Base-by-base conservation (phyloP, 495 filamentous ascomycete genomes). In the Penicillium psychrofluorescens region DNA sequence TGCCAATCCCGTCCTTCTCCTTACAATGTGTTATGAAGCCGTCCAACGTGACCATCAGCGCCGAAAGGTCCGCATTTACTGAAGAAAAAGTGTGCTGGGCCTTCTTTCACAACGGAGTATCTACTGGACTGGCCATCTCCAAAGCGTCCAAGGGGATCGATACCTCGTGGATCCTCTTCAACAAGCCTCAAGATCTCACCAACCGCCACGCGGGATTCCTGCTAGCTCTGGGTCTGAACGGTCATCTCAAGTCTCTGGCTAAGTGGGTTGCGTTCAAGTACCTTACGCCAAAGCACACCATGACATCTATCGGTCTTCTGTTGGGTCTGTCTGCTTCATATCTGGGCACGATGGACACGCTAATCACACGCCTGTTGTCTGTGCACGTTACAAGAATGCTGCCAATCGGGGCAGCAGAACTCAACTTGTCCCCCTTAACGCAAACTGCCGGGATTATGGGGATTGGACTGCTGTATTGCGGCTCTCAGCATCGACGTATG, bases 251-350 rank as follows among this genome's bases (percentile, higher is more conserved):
- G 59, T 83, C 77, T 8, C 74, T 99, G 12, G 94, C 94, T 8
- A 96, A 95, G 64, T 97, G 94, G 94, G 85, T 96, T 16, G 90
- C 90, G 35, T 98, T 95, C 78, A 97, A 95, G 66, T 98, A 98
- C 49, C 67, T 98, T 28, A 97, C 92, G 0, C 92, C 92, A 2
- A 98, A 98, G 58, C 92, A 98, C 63, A 90, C 90, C 32, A 97
- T 97, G 91, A 96, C 91, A 9, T 96, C 92, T 7, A 94, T 99
- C 46, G 92, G 94, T 8, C 74, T 99, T 13, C 76, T 99, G 35
- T 74, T 99, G 8, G 92, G 92, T 22, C 71, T 98, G 40, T 88
- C 94, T 2, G 94, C 87, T 9, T 95, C 91, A 8, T 92, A 94
- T 58, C 67, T 97, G 37, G 92, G 92, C 7, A 96, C 90, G 15